Base-by-base conservation (phyloP, 441 rosid species). In the Populus hybrid region DNA sequence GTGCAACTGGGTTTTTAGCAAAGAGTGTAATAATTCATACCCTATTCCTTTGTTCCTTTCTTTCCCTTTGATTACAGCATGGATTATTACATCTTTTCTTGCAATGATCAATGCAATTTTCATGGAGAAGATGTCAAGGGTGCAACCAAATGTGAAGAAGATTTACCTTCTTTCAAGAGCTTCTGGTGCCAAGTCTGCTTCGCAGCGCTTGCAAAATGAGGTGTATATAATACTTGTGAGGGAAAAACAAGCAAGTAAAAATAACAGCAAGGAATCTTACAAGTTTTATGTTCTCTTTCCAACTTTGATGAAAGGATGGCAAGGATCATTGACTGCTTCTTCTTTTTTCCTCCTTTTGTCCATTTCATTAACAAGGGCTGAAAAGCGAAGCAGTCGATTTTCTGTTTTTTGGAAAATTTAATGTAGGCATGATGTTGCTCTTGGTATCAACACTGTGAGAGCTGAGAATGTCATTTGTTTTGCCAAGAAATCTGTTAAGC, bases 381-480 rank as follows among this genome's bases (percentile, higher is more conserved):
- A 21, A 61, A 59, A 61, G 23, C 65, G 23, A 61, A 61, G 26
- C n/a, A 21, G 0, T n/a, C 69, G 21, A 38, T 38, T n/a, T 34
- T 21, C 9, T 11, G 19, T 63, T 34, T 74, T 36, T 69, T 63
- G 3, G 36, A 6, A 4, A 59, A 73, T 57, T 73, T 70, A 12
- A 7, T 61, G 82, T 80, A 92, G 99, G 79, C 92, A 94, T 74
- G 98, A 95, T 82, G 81, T 88, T 69, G 92, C 93, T 34, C 90
- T 93, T 80, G 85, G 85, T 53, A 85, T 89, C 79, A 92, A 94
- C 72, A 89, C 98, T 66, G 78, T 90, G 67, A 98, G 99, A 81
- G 91, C 91, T 50, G 88, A 85, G 76, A 67, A 92, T 74, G 90
- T 88, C 18, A 42, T 84, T 65, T 83, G 87, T 80, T 95, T 95